Base-by-base conservation (phyloP, 2,329 filamentous ascomycete genomes). In the Pezicula radicicola region DNA sequence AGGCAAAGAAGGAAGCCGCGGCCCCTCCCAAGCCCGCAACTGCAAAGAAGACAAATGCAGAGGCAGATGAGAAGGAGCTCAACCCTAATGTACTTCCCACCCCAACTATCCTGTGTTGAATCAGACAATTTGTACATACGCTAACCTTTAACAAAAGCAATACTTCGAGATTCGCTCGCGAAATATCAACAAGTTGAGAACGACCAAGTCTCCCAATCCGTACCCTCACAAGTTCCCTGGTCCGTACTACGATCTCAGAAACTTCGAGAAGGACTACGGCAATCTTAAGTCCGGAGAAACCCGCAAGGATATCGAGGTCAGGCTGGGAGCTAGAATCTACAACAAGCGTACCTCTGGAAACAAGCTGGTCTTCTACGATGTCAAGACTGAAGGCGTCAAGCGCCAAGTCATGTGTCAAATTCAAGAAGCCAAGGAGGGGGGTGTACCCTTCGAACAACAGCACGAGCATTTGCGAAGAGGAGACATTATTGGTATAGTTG, bases 151-250 rank as follows among this genome's bases (percentile, higher is more conserved):
- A 9, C 18, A 21, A 44, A 49, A 88, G 83, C 86, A 89, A 86
- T 99, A 97, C 78, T 97, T 96, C 70, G 94, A 99, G 76, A 95
- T 97, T 68, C 89, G 94, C 57, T 95, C 88, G 66, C 84, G 89
- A 62, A 81, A 81, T 60, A 85, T 96, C 76, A 87, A 88, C 71
- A 87, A 87, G 64, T 80, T 93, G 58, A 82, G 87, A 65, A 76
- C 86, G 66, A 84, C 82, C 66, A 85, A 88, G 75, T 75, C 84
- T 54, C 88, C 89, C 39, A 88, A 93, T 67, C 89, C 89, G 13
- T 96, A 97, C 73, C 94, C 94, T 7, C 93, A 99, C 86, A 87
- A 85, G 80, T 97, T 96, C 80, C 78, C 92, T 52, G 85, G 90
- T 69, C 30, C 30, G 4, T 89, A 87, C 70, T 91, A 91, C 66